Base-by-base conservation (phyloP, 2,329 filamentous ascomycete genomes). In the Delphinella strobiligena region DNA sequence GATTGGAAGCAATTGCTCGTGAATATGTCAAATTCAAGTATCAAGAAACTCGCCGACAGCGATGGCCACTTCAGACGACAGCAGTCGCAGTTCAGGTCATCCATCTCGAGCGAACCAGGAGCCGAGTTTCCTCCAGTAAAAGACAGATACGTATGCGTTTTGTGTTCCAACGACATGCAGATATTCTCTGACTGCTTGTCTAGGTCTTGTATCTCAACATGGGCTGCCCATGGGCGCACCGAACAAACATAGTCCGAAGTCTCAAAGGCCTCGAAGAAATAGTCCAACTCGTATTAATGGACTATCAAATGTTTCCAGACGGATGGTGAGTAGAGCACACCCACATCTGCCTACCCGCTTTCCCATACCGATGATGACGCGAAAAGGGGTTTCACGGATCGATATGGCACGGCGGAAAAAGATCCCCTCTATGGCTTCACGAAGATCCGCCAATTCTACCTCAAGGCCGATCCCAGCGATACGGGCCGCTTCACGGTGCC, bases 401-500 rank as follows among this genome's bases (percentile, higher is more conserved):
- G 69, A 7, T 68, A 73, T 12, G 74, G 75, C 33, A 58, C 65
- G 38, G 45, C 71, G 39, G 41, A 69, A 36, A 71, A 77, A 15
- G 74, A 78, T 66, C 71, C 80, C 47, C 52, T 83, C 9, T 70
- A 77, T 37, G 79, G 75, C 14, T 78, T 80, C 59, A 77, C 74
- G 40, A 66, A 81, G 58, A 64, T 88, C 33, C 75, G 78, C 40
- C 67, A 91, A 36, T 58, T 93, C 31, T 93, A 93, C 63, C 75
- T 84, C 58, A 69, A 71, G 46, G 75, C 72, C 5, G 73, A 87
- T 49, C 69, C 76, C 0, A 61, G 74, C 29, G 89, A 84, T 52
- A 53, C 61, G 1, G 83, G 79, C 1, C 71, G 86, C n/a, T 86
- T 85, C 55, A 91, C 84, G 0, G 83, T 93, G 15, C 88, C 88